Evolutionary conservation across 345 rosid species (phyloP).

Genomic region (Brassica nigra): DNA sequence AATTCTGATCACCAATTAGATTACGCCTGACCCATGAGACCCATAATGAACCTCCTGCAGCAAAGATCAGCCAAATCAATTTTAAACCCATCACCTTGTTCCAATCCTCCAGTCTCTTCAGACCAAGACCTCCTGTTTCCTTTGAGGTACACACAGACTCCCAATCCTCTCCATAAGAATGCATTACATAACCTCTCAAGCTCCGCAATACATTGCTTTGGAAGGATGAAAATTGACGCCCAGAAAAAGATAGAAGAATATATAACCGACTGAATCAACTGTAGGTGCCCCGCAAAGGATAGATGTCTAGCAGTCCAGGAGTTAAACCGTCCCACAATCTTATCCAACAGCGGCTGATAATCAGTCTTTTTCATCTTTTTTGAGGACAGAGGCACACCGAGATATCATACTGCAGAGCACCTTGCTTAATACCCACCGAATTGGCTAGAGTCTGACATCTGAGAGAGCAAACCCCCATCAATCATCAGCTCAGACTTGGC

Average conservation of each 20-base stretch:
- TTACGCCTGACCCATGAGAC: too few relatives aligned
- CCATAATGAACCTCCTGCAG: too few relatives aligned
- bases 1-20: too few relatives aligned
- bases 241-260: background rate
- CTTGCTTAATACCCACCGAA: background rate
- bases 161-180: background rate
- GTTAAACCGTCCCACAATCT: too few relatives aligned
- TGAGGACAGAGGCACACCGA: background rate
- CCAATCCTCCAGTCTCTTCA: background rate
- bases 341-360: background rate
- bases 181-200: background rate
- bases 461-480: too few relatives aligned
- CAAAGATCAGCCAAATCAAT: too few relatives aligned
- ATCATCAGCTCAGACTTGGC: too few relatives aligned
- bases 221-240: background rate
- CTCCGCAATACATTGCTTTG: background rate
- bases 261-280: background rate
- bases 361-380: background rate
- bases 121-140: background rate
- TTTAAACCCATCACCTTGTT: too few relatives aligned
- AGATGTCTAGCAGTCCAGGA: background rate
- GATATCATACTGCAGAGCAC: background rate
- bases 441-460: too few relatives aligned
- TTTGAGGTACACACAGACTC: background rate
- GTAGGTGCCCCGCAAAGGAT: background rate